These are phyloP conservation scores for Cavenderia fasciculata DNA, from an alignment of 78 protist species.

Conservation along the genomic window DNA sequence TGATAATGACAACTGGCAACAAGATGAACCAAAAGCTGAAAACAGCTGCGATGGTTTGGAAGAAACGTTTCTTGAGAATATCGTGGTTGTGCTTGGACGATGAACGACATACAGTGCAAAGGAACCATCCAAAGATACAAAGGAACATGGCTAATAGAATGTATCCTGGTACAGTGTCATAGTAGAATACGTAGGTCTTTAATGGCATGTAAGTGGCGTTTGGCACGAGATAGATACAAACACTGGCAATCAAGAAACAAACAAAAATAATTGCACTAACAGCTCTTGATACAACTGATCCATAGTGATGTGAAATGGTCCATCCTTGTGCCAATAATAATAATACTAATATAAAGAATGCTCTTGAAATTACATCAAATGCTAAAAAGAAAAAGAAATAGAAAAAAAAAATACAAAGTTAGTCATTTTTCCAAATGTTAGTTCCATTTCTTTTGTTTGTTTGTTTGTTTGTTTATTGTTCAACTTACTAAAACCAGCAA, in stretches of 20 bases:
- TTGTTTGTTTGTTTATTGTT: too few relatives aligned
- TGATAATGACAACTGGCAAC: conserved; percentile 18
- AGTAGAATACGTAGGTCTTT: conserved; percentile 4
- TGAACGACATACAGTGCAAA: not conserved
- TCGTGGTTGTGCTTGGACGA: conserved; percentile 22
- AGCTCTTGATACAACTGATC: not conserved
- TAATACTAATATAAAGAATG: conserved; percentile 16
- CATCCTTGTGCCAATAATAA: conserved; percentile 42
- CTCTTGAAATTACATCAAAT: not conserved
- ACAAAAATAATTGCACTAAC: not conserved
- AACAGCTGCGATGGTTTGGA: not conserved
- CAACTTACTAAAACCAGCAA: too few relatives aligned
- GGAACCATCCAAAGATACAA: not conserved
- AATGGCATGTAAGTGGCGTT: not conserved
- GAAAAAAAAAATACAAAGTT: too few relatives aligned
- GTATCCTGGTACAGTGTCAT: conserved; percentile 29
- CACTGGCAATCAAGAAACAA: not conserved
- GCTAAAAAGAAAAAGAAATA: too few relatives aligned
- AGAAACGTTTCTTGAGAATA: conserved; percentile 1
- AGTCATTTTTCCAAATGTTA: too few relatives aligned
- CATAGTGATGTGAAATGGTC: conserved; percentile 30
- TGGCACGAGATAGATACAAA: not conserved
- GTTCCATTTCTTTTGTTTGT: too few relatives aligned
- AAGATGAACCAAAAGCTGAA: conserved; percentile 18
- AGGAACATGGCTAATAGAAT: conserved; percentile 3